Evolutionary conservation across 2,329 filamentous ascomycete species (phyloP).

Genomic region (Alternaria sp.): DNA sequence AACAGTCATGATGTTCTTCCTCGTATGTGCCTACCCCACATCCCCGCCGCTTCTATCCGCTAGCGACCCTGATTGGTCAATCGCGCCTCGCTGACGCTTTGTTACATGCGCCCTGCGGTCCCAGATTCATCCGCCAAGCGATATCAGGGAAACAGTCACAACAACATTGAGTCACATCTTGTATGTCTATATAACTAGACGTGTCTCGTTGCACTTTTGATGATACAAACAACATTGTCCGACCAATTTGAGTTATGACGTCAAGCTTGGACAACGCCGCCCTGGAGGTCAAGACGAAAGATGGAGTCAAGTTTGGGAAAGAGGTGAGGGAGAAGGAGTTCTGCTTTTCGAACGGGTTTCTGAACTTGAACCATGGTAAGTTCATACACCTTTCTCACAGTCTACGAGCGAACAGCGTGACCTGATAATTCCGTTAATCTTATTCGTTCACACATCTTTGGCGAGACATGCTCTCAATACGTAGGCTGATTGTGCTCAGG

Average conservation of each 20-base stretch:
- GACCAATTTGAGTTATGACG: conserved; percentile 18
- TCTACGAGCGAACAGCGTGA: background rate
- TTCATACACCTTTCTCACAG: background rate
- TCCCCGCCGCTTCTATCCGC: background rate
- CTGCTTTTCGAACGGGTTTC: conserved; percentile 69
- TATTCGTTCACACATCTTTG: background rate
- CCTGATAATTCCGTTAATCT: too few relatives aligned
- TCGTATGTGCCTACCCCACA: background rate
- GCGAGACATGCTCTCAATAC: background rate
- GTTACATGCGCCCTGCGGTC: conserved; percentile 1
- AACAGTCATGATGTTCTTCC: background rate
- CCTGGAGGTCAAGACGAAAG: conserved; percentile 23
- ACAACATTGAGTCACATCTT: conserved; percentile 1
- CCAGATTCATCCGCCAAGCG: background rate
- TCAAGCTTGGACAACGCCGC: conserved; percentile 2
- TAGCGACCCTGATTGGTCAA: conserved; percentile 6
- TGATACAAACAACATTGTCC: background rate
- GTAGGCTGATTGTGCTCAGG: conserved; percentile 50
- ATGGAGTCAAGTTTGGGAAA: conserved; percentile 55
- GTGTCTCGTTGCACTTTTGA: background rate
- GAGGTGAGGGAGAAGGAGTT: conserved; percentile 67
- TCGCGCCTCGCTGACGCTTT: background rate
- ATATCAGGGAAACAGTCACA: background rate
- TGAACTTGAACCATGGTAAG: conserved; percentile 79
- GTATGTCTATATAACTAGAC: background rate